A percentile compares a stretch with the other conserved stretches of the same genome.
These are phyloP conservation scores for Knufia fluminis DNA, from an alignment of 2,329 filamentous ascomycete species.

Conservation along the genomic window DNA sequence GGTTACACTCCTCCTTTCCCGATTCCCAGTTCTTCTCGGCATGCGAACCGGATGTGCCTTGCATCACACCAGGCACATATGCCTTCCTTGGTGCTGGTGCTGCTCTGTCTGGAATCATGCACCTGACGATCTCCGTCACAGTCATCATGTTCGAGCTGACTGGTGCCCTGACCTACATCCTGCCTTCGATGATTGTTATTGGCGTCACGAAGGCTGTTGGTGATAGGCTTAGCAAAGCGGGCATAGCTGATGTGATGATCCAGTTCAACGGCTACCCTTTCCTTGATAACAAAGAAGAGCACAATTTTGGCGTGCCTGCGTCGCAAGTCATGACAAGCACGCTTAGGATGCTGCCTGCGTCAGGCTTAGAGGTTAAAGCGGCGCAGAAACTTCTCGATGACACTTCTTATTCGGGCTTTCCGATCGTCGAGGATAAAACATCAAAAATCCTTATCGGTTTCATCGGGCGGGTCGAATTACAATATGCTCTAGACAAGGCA, in stretches of 20 bases:
- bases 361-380: slow-evolving; percentile 64
- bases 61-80: slow-evolving; percentile 95
- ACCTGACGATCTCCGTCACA: slow-evolving; percentile 90
- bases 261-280: slow-evolving; percentile 98
- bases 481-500: slow-evolving; percentile 77
- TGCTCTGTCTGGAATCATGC: slow-evolving; percentile 92
- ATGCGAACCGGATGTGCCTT: slow-evolving; percentile 83
- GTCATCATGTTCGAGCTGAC: slow-evolving; percentile 99
- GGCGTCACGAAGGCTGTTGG: slow-evolving; percentile 91
- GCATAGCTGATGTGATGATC: slow-evolving; percentile 96
- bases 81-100: slow-evolving; percentile 89
- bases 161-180: slow-evolving; percentile 90
- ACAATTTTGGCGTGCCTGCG: slow-evolving; percentile 90
- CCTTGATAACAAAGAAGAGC: slow-evolving; percentile 93
- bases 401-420: slow-evolving; percentile 85
- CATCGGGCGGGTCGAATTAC: slow-evolving; percentile 82
- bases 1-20: slow-evolving; percentile 75
- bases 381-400: slow-evolving; percentile 67
- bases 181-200: slow-evolving; percentile 98
- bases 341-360: slow-evolving; percentile 58
- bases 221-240: slow-evolving; percentile 86
- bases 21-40: slow-evolving; percentile 74
- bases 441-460: slow-evolving; percentile 75
- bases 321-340: slow-evolving; percentile 81
- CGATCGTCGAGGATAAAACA: slow-evolving; percentile 65